Percentiles rank a stretch among this genome's conserved stretches.
Evolutionary conservation across 2,329 filamentous ascomycete species (phyloP).

Genomic region (Penicillium griseofulvum): DNA sequence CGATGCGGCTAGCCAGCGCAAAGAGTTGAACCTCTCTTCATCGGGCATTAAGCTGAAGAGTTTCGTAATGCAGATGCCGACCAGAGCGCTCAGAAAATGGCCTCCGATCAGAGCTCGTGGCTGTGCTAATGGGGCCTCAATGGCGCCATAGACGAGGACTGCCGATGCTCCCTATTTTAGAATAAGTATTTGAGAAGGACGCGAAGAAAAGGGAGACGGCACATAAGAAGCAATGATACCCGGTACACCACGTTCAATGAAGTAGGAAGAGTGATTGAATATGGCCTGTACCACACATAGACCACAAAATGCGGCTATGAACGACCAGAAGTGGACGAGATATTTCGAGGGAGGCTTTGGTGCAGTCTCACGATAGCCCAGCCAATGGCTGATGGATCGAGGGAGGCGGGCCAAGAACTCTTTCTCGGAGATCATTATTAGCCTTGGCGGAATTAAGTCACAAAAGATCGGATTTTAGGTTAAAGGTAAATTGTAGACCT

Average conservation of each 20-base stretch:
- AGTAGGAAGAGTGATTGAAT: slow-evolving; percentile 23
- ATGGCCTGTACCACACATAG: slow-evolving; percentile 23
- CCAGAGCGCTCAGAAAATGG: neutral
- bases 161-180: neutral
- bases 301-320: slow-evolving; percentile 26
- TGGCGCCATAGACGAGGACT: neutral
- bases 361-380: slow-evolving; percentile 24
- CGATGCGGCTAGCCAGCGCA: neutral
- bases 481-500: neutral
- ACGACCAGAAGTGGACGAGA: slow-evolving; percentile 24
- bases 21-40: neutral
- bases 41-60: neutral
- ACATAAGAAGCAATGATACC: slow-evolving; percentile 1
- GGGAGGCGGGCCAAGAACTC: slow-evolving; percentile 31
- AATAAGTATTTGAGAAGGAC: neutral
- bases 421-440: neutral
- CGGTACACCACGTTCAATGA: neutral
- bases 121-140: neutral
- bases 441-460: no score
- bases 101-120: neutral
- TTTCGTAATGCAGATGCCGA: neutral
- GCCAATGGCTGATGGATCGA: slow-evolving; percentile 25
- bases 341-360: slow-evolving; percentile 22
- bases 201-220: neutral
- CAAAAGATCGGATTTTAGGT: neutral